These are phyloP conservation scores for Gossypium lobatum DNA, from an alignment of 441 rosid genomes.

Conservation along the genomic window DNA sequence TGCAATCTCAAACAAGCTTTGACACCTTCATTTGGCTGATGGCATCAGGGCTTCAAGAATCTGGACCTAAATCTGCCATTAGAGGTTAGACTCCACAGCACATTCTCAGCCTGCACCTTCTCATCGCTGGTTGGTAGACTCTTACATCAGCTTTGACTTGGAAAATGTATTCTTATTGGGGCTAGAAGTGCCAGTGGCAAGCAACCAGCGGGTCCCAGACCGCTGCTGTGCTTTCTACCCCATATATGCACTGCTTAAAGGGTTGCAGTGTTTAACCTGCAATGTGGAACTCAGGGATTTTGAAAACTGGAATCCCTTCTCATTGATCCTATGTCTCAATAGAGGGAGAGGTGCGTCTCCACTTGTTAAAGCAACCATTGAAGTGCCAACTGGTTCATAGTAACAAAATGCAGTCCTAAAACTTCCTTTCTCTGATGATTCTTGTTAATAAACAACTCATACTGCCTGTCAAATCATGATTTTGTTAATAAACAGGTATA, in stretches of 20 bases:
- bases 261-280: slow-evolving; percentile 41
- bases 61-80: slow-evolving; percentile 20
- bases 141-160: slow-evolving; percentile 39
- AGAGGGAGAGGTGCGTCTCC: slow-evolving; percentile 34
- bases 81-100: slow-evolving; percentile 60
- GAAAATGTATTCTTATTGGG: slow-evolving; percentile 29
- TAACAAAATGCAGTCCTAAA: slow-evolving; percentile 27
- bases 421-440: slow-evolving; percentile 22
- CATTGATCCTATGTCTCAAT: neutral
- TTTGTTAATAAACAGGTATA: slow-evolving; percentile 9
- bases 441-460: slow-evolving; percentile 7
- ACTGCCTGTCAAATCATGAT: slow-evolving; percentile 26
- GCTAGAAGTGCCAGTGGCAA: slow-evolving; percentile 48
- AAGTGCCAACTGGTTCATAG: slow-evolving; percentile 60
- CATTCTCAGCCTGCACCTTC: slow-evolving; percentile 20
- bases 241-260: slow-evolving; percentile 29
- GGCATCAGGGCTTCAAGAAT: slow-evolving; percentile 44
- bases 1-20: neutral
- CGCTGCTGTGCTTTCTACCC: slow-evolving; percentile 49
- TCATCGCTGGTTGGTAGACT: slow-evolving; percentile 23
- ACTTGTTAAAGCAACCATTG: slow-evolving; percentile 66
- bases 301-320: slow-evolving; percentile 27
- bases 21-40: slow-evolving; percentile 29
- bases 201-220: slow-evolving; percentile 57
- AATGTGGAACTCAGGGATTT: slow-evolving; percentile 42